Evolutionary conservation across 495 filamentous ascomycete genomes (phyloP).

Genomic region (Choiromyces venosus): DNA sequence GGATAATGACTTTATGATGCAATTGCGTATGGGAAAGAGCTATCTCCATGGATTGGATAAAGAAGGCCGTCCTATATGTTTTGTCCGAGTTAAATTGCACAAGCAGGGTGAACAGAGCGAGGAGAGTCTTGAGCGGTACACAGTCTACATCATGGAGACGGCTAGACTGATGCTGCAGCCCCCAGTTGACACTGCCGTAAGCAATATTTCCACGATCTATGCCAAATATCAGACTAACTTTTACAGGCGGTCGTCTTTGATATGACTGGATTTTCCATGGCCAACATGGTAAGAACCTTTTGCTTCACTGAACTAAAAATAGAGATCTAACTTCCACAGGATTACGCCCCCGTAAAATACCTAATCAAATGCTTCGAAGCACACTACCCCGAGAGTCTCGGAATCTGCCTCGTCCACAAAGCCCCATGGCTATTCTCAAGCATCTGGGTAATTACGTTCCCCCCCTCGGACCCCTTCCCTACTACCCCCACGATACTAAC

Average conservation of each 20-base stretch:
- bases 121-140: slow-evolving; percentile 74
- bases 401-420: slow-evolving; percentile 92
- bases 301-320: not conserved
- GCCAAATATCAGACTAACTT: slow-evolving; percentile 40
- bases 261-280: slow-evolving; percentile 84
- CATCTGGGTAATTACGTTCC: slow-evolving; percentile 28
- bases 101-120: slow-evolving; percentile 74
- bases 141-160: slow-evolving; percentile 91
- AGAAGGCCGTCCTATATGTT: slow-evolving; percentile 77
- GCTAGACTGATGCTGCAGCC: slow-evolving; percentile 72
- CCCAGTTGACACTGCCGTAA: slow-evolving; percentile 78
- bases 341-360: slow-evolving; percentile 94
- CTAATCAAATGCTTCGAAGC: slow-evolving; percentile 99
- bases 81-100: slow-evolving; percentile 77
- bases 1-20: slow-evolving; percentile 74
- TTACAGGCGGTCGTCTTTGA: slow-evolving; percentile 70
- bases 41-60: slow-evolving; percentile 86
- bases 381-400: slow-evolving; percentile 91
- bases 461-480: not conserved
- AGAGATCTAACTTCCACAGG: slow-evolving; percentile 49
- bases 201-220: slow-evolving; percentile 48
- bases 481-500: slow-evolving; percentile 1
- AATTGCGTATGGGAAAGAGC: slow-evolving; percentile 89
- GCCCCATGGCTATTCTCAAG: slow-evolving; percentile 95
- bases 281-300: slow-evolving; percentile 72